phyloP scores from a whole-genome alignment of 495 filamentous ascomycete species.

The Aspergillus sclerotiicarbonarius region DNA sequence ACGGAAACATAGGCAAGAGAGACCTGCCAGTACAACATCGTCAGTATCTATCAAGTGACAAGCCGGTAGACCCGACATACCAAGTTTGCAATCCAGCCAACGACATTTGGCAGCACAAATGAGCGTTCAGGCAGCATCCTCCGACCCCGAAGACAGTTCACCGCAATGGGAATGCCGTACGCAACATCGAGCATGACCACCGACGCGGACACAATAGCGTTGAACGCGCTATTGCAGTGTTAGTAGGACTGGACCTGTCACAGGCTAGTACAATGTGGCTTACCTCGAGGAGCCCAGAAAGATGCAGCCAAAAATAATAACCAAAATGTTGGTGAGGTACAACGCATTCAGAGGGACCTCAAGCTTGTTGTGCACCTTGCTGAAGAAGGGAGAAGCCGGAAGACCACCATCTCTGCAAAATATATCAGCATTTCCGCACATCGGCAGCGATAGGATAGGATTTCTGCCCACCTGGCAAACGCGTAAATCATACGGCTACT shows the following conservation, averaged over 20 bases:
- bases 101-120: conserved; percentile 55
- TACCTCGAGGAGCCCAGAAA: conserved; percentile 70
- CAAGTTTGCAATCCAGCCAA: conserved; percentile 55
- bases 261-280: background rate
- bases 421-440: conserved; percentile 13
- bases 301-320: conserved; percentile 68
- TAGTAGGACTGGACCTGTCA: background rate
- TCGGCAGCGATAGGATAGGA: background rate
- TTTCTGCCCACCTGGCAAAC: conserved; percentile 51
- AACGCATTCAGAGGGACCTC: conserved; percentile 70
- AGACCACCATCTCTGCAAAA: conserved; percentile 61
- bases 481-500: conserved; percentile 75
- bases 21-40: conserved; percentile 38
- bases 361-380: conserved; percentile 60
- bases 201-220: conserved; percentile 67
- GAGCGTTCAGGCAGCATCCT: conserved; percentile 60
- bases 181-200: conserved; percentile 70
- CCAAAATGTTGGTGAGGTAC: conserved; percentile 59
- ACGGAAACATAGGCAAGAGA: conserved; percentile 63
- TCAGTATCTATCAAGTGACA: background rate
- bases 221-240: conserved; percentile 38
- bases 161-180: conserved; percentile 69
- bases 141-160: conserved; percentile 64
- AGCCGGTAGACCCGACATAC: conserved; percentile 21
- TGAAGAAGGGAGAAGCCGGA: conserved; percentile 63